Percentiles rank a stretch among this genome's conserved stretches.
phyloP scores from a whole-genome alignment of 192 early-diverging fungal species.

The Dispira simplex region DNA sequence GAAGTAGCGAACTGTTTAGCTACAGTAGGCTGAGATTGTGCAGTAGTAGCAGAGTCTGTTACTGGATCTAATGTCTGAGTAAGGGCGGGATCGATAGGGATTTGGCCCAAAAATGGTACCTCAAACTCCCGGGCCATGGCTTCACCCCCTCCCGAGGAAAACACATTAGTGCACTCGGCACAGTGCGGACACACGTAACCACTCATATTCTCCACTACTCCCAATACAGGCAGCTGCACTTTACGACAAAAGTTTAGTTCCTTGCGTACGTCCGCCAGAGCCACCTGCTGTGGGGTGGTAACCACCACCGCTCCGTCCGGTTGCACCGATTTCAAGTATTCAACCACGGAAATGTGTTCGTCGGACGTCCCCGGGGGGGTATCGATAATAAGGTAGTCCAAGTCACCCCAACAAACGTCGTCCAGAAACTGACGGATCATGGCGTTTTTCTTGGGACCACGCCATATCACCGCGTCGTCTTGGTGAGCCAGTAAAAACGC shows the following conservation, averaged over 20 bases:
- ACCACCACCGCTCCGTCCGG: conserved; percentile 84
- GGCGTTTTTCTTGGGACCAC: conserved; percentile 97
- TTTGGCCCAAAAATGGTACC: conserved; percentile 75
- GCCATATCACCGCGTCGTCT: conserved; percentile 93
- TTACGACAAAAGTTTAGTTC: conserved; percentile 95
- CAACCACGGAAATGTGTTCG: conserved; percentile 87
- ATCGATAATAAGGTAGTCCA: conserved; percentile 91
- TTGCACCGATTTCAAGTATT: conserved; percentile 68
- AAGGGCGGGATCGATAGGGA: conserved; percentile 81
- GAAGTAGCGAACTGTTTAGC: neutral
- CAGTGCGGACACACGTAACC: conserved; percentile 91
- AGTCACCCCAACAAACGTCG: conserved; percentile 92
- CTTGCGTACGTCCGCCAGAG: conserved; percentile 85
- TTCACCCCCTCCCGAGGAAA: conserved; percentile 87
- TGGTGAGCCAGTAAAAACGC: conserved; percentile 81
- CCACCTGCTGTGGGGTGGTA: conserved; percentile 91
- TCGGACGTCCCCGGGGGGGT: conserved; percentile 96
- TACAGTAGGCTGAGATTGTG: neutral
- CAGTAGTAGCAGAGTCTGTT: neutral
- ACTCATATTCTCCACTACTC: conserved; percentile 95
- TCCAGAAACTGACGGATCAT: conserved; percentile 96
- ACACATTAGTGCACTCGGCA: conserved; percentile 68
- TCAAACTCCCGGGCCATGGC: conserved; percentile 74
- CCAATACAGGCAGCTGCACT: conserved; percentile 75
- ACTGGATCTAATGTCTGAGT: conserved; percentile 38